phyloP scores from a whole-genome alignment of 805 yeast genomes.

The Myxozyma sirexii region DNA sequence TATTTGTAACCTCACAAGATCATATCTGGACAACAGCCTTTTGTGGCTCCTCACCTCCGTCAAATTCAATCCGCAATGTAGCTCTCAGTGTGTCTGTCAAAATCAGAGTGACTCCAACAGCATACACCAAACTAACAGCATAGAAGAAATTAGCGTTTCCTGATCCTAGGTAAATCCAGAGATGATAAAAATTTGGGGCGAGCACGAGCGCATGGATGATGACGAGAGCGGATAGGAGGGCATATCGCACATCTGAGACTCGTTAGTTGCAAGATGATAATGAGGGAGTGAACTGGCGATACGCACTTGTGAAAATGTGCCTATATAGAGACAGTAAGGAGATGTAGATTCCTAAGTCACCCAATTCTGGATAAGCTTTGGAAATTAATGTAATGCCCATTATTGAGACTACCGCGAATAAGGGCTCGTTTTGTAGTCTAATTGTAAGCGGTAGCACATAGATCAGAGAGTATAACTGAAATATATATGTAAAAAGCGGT shows the following conservation, averaged over 20 bases:
- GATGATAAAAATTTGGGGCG: slow-evolving; percentile 86
- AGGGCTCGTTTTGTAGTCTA: slow-evolving; percentile 60
- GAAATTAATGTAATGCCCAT: slow-evolving; percentile 63
- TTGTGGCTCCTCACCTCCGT: slow-evolving; percentile 46
- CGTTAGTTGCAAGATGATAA: slow-evolving; percentile 16
- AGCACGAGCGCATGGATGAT: slow-evolving; percentile 62
- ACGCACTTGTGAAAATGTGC: slow-evolving; percentile 42
- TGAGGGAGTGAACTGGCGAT: not conserved
- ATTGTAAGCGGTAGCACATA: slow-evolving; percentile 75
- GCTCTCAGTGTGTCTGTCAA: slow-evolving; percentile 84
- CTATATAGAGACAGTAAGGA: slow-evolving; percentile 52
- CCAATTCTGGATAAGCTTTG: slow-evolving; percentile 82
- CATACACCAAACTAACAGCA: slow-evolving; percentile 84
- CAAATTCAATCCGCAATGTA: slow-evolving; percentile 66
- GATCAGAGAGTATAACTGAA: slow-evolving; percentile 70
- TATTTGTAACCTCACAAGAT: slow-evolving; percentile 28
- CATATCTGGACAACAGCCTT: slow-evolving; percentile 53
- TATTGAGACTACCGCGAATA: slow-evolving; percentile 56
- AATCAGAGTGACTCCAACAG: slow-evolving; percentile 66
- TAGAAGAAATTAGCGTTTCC: slow-evolving; percentile 97
- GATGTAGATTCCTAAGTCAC: slow-evolving; percentile 67
- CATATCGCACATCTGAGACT: slow-evolving; percentile 46
- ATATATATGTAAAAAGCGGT: slow-evolving; percentile 78
- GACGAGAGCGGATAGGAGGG: slow-evolving; percentile 54
- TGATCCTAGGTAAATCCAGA: slow-evolving; percentile 92